Evolutionary conservation across 306 rosid species (phyloP).

Genomic region (Begonia fuchsioides): DNA sequence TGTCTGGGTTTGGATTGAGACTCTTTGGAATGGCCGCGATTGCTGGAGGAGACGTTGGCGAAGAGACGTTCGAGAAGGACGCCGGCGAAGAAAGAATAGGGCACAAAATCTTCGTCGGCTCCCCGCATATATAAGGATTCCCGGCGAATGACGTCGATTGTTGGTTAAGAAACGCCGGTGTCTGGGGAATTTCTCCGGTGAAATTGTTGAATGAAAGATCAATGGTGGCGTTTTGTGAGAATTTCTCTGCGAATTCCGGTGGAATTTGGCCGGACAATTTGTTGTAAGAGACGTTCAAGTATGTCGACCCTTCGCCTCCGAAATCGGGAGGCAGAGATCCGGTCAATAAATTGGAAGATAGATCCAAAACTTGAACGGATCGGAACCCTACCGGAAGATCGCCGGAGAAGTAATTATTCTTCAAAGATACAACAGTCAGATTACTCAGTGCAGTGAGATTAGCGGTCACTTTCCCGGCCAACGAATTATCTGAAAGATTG

Average conservation of each 20-base stretch:
- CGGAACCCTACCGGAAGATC: slow-evolving; percentile 28
- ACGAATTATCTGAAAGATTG: slow-evolving; percentile 70
- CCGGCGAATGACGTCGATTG: too few relatives aligned
- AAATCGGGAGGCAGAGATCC: too few relatives aligned
- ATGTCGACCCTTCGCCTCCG: too few relatives aligned
- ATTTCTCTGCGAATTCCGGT: too few relatives aligned
- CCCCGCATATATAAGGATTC: slow-evolving; percentile 13
- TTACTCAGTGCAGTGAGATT: slow-evolving; percentile 27
- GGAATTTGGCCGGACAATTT: too few relatives aligned
- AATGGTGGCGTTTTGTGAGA: too few relatives aligned
- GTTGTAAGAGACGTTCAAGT: too few relatives aligned
- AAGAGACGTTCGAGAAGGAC: slow-evolving; percentile 14
- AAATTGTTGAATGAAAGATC: slow-evolving; percentile 13
- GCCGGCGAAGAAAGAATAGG: slow-evolving; percentile 48
- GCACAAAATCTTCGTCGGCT: slow-evolving; percentile 28
- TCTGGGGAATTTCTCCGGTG: slow-evolving; percentile 45
- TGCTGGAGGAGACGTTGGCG: slow-evolving; percentile 61
- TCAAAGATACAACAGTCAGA: slow-evolving; percentile 31
- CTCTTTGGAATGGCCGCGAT: slow-evolving; percentile 69
- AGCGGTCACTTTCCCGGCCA: slow-evolving; percentile 50
- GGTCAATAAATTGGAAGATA: slow-evolving; percentile 2
- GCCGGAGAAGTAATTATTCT: slow-evolving; percentile 54
- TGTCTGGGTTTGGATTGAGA: slow-evolving; percentile 17
- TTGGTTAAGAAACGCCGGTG: background rate
- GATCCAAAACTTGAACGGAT: slow-evolving; percentile 40